Conservation (phyloP, 441 rosid species). For the Pelargonium australe region DNA sequence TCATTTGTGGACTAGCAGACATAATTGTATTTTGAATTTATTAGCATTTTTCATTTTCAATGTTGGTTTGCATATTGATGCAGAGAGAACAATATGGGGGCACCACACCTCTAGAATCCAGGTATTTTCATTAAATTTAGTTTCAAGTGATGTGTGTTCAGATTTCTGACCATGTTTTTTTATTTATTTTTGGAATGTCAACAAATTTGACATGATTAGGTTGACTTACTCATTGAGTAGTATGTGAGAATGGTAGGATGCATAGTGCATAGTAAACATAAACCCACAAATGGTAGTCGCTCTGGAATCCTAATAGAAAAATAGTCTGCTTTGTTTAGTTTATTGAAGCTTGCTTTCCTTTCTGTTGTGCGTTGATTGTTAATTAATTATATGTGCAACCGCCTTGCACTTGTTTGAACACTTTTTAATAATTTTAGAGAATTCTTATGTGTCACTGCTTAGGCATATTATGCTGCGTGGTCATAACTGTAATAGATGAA, state of each 20-base stretch:
- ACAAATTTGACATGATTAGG: not conserved
- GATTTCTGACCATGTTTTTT: not conserved
- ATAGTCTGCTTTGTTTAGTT: not conserved
- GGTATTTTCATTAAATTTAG: constrained; percentile 33
- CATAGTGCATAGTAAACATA: not conserved
- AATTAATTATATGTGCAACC: too few relatives aligned
- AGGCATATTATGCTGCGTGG: not conserved
- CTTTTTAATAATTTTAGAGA: not conserved
- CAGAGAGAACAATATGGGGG: constrained; percentile 22
- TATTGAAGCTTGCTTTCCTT: not conserved
- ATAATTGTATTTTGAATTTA: not conserved
- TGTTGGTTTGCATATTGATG: constrained; percentile 20
- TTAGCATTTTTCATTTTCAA: constrained; percentile 7
- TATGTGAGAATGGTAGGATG: not conserved
- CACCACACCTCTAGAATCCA: constrained; percentile 26
- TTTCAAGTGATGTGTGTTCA: not conserved
- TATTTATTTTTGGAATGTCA: not conserved
- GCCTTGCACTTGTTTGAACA: not conserved
- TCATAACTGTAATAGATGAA: not conserved
- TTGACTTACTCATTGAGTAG: not conserved
- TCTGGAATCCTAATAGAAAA: not conserved
- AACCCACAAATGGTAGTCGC: not conserved
- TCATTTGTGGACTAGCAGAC: not conserved
- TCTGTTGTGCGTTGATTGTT: not conserved
- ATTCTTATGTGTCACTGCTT: not conserved